Conservation (phyloP, 371 early-diverging fungal species). For the Chytridium lagenaria region DNA sequence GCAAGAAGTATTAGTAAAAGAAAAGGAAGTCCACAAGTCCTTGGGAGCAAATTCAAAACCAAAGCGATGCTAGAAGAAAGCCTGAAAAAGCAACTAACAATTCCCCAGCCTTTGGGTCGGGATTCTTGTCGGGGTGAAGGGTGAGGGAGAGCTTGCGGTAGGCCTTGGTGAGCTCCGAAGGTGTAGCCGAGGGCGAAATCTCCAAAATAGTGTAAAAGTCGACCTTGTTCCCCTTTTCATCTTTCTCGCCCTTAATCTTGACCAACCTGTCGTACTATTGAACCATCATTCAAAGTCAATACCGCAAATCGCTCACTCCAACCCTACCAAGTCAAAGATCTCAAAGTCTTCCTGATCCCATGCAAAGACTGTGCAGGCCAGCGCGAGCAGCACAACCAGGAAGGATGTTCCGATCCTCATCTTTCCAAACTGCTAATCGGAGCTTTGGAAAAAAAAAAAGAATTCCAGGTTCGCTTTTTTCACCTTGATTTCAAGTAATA, state of each 20-base stretch:
- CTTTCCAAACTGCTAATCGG: background rate
- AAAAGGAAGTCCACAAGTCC: background rate
- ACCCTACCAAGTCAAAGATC: slow-evolving; percentile 47
- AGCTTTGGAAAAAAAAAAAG: background rate
- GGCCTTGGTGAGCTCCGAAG: slow-evolving; percentile 88
- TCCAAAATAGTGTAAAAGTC: slow-evolving; percentile 87
- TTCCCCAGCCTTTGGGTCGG: slow-evolving; percentile 35
- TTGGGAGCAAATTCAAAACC: background rate
- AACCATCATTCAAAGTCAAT: background rate
- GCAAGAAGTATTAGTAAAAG: too few relatives aligned
- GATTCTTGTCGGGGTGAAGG: slow-evolving; percentile 94
- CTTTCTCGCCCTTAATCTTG: slow-evolving; percentile 36
- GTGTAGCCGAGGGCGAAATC: slow-evolving; percentile 75
- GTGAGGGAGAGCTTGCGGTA: slow-evolving; percentile 92
- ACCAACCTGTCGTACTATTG: slow-evolving; percentile 40
- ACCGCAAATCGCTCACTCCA: background rate
- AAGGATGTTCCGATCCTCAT: background rate
- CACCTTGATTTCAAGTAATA: too few relatives aligned
- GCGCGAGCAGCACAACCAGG: background rate
- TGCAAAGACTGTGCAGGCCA: slow-evolving; percentile 28
- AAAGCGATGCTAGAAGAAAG: background rate
- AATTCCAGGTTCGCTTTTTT: background rate
- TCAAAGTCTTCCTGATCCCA: slow-evolving; percentile 50
- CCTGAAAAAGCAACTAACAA: slow-evolving; percentile 22
- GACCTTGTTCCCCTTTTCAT: slow-evolving; percentile 31